These are phyloP conservation scores for Inosperma sp. DNA, from an alignment of 768 basidiomycete genomes.

Conservation along the genomic window DNA sequence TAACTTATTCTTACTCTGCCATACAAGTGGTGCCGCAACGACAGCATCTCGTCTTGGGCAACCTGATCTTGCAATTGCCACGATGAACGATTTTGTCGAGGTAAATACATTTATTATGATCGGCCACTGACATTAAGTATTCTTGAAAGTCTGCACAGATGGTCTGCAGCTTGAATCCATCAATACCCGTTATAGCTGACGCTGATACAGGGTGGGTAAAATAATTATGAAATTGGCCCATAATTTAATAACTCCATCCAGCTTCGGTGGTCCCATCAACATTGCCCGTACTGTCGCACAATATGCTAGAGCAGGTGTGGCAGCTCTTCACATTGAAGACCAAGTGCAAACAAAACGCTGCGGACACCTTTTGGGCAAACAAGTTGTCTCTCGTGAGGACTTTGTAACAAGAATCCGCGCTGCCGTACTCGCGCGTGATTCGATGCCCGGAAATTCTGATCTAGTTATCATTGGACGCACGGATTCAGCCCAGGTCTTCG, in stretches of 20 bases:
- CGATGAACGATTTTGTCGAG: slow-evolving; percentile 73
- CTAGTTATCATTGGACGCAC: slow-evolving; percentile 77
- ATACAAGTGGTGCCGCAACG: slow-evolving; percentile 64
- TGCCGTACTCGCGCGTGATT: slow-evolving; percentile 74
- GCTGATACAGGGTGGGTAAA: slow-evolving; percentile 65
- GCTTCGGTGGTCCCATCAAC: slow-evolving; percentile 70
- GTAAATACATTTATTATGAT: slow-evolving; percentile 26
- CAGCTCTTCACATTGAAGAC: slow-evolving; percentile 75
- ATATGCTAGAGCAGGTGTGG: slow-evolving; percentile 65
- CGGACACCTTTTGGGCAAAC: slow-evolving; percentile 76
- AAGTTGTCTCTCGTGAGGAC: slow-evolving; percentile 76
- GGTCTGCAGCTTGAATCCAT: slow-evolving; percentile 63
- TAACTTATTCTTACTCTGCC: neutral
- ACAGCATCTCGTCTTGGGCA: slow-evolving; percentile 77
- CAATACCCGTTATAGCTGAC: slow-evolving; percentile 70
- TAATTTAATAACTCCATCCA: slow-evolving; percentile 9
- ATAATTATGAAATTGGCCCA: neutral
- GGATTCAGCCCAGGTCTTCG: slow-evolving; percentile 74
- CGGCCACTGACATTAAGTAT: neutral
- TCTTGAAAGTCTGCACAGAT: slow-evolving; percentile 55
- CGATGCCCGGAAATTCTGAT: slow-evolving; percentile 70
- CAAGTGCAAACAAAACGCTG: slow-evolving; percentile 82
- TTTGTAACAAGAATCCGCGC: slow-evolving; percentile 75
- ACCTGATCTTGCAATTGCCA: slow-evolving; percentile 75
- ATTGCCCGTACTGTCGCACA: slow-evolving; percentile 72